Percentiles rank a stretch among this genome's conserved stretches.
These are phyloP conservation scores for Collybia nuda DNA, from an alignment of 768 basidiomycete genomes.

Conservation along the genomic window DNA sequence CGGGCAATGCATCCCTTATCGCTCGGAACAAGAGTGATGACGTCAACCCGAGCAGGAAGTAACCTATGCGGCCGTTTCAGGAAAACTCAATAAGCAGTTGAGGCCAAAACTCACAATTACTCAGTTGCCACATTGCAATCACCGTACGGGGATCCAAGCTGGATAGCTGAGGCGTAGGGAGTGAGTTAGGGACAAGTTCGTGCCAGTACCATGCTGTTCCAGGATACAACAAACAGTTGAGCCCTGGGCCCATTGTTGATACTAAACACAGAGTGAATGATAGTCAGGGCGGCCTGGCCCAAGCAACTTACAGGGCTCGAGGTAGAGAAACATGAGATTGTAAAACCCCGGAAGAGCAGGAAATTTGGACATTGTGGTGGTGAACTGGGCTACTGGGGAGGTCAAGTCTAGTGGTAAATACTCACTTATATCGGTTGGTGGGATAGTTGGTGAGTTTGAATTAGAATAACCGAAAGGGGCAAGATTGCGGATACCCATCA, in stretches of 20 bases:
- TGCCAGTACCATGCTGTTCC: slow-evolving; percentile 69
- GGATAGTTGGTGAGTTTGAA: too few species aligned
- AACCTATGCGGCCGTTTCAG: slow-evolving; percentile 21
- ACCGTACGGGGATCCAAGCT: slow-evolving; percentile 47
- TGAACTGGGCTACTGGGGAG: background rate
- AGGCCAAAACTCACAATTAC: slow-evolving; percentile 48
- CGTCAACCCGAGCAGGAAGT: slow-evolving; percentile 46
- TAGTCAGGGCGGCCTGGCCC: background rate
- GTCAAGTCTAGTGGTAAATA: too few species aligned
- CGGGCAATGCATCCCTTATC: slow-evolving; percentile 55
- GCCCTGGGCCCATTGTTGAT: slow-evolving; percentile 33
- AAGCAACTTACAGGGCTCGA: slow-evolving; percentile 56
- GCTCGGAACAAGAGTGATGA: slow-evolving; percentile 69
- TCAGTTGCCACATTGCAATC: slow-evolving; percentile 69
- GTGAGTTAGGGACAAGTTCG: slow-evolving; percentile 55
- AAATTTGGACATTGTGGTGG: slow-evolving; percentile 30
- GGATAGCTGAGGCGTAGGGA: slow-evolving; percentile 20
- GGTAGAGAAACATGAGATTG: slow-evolving; percentile 58
- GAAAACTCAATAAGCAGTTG: background rate
- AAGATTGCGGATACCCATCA: too few species aligned
- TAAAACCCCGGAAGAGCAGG: slow-evolving; percentile 65
- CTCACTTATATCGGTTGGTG: too few species aligned
- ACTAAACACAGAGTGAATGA: slow-evolving; percentile 18
- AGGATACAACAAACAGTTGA: slow-evolving; percentile 51
- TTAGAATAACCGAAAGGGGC: too few species aligned